Base-by-base conservation (phyloP, 2,329 filamentous ascomycete species). In the Pyrenochaeta sp. region DNA sequence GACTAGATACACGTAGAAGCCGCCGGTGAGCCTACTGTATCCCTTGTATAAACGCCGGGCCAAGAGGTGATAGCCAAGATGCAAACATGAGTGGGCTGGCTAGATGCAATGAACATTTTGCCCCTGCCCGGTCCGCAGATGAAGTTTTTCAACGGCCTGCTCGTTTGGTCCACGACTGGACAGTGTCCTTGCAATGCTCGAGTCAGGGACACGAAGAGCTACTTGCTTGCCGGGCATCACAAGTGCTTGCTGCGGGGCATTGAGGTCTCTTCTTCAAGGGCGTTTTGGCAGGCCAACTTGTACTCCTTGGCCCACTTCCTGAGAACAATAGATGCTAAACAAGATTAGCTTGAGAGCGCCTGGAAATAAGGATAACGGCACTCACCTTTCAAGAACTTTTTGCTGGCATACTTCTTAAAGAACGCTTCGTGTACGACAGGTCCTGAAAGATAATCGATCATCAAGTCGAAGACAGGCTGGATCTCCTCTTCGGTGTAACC, bases 381-480 rank as follows among this genome's bases (percentile, higher is more conserved):
- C 81, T 76, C 85, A 96, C 93, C 92, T 79, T 99, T 99, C 63
- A 97, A 78, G 77, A 97, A 99, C 77, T 96, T 96, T 81, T 97
- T 99, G 83, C 90, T 96, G 43, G 94, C 94, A 72, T 99, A 99
- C 76, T 99, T 99, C 83, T 96, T 96, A 82, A 96, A 97, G 81
- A 99, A 96, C 24, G 94, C 95, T 71, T 97, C 93, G 67, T 99
- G 94, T 29, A 87, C 83, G 40, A 96, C 89, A 18, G 93, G 94
- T 9, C 89, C 86, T 46, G 89, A 88, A 26, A 99, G 86, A 71
- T 99, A 99, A 72, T 99, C 92, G 50, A 99, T 85, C 92, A 99
- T 96, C 49, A 97, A 81, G 62, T 88, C 83, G 67, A 96, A 90
- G 27, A 97, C 89, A 8, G 93, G 93, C 71, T 93, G 84, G 59